Evolutionary conservation across 495 filamentous ascomycete genomes (phyloP).

Genomic region (Chlorociboria aeruginascens): DNA sequence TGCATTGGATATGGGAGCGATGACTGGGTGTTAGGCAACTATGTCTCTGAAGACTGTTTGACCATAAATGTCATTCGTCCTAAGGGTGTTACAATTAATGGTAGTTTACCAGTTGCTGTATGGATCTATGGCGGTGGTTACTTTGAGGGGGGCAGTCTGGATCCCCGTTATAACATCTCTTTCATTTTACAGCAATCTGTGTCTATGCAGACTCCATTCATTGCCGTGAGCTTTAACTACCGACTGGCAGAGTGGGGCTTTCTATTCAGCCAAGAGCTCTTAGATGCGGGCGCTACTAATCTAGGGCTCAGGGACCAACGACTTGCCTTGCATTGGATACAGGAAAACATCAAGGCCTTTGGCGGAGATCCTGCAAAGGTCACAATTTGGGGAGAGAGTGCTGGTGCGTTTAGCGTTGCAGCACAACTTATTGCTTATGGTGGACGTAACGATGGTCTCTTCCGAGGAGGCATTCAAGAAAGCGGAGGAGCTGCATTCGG

Average conservation of each 20-base stretch:
- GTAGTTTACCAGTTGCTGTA: conserved; percentile 24
- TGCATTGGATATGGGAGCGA: conserved; percentile 30
- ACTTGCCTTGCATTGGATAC: conserved; percentile 41
- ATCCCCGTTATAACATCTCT: conserved; percentile 33
- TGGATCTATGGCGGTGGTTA: conserved; percentile 53
- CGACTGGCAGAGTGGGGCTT: conserved; percentile 48
- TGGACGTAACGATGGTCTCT: conserved; percentile 21
- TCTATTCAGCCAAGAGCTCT: conserved; percentile 34
- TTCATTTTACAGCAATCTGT: conserved; percentile 35
- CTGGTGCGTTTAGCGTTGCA: conserved; percentile 45
- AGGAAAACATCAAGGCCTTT: conserved; percentile 41
- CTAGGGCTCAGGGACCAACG: conserved; percentile 56
- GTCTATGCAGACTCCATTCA: conserved; percentile 31
- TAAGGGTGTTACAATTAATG: conserved; percentile 15
- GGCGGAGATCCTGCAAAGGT: conserved; percentile 50
- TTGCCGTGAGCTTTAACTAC: conserved; percentile 52
- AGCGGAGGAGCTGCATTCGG: background rate
- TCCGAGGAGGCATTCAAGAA: conserved; percentile 17
- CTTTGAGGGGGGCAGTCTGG: conserved; percentile 31
- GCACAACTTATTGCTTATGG: conserved; percentile 43
- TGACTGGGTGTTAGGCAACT: background rate
- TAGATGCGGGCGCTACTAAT: conserved; percentile 42
- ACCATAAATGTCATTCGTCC: conserved; percentile 34
- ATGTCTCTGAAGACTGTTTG: conserved; percentile 39
- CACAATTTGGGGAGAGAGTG: conserved; percentile 61